Conservation (phyloP, 225 moss, liverwort and hornwort genomes). For the Physcomitrellopsis africana region DNA sequence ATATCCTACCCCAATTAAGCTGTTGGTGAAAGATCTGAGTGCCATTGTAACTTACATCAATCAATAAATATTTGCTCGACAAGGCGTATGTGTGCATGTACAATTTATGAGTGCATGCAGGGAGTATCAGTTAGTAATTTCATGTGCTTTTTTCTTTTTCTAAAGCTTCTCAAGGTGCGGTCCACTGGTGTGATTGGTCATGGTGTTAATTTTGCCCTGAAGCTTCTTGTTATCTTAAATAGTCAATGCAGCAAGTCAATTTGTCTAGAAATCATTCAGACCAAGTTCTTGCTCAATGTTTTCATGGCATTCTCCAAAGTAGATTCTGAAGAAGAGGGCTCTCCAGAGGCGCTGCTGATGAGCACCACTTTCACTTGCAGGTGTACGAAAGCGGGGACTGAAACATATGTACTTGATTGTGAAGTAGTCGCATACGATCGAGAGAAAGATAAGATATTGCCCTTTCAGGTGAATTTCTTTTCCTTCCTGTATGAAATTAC, state of each 20-base stretch:
- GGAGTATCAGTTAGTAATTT: constrained; percentile 15
- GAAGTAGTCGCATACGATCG: constrained; percentile 95
- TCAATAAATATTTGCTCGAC: constrained; percentile 3
- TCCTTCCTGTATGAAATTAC: constrained; percentile 6
- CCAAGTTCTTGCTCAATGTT: constrained; percentile 20
- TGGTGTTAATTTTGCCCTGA: constrained; percentile 11
- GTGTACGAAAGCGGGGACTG: constrained; percentile 60
- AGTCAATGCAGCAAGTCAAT: constrained; percentile 15
- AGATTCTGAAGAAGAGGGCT: constrained; percentile 20
- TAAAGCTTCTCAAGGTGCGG: constrained; percentile 9
- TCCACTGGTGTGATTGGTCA: constrained; percentile 14
- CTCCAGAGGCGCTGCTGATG: constrained; percentile 25
- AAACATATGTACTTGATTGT: constrained; percentile 85
- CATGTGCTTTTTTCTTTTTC: constrained; percentile 14
- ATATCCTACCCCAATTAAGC: constrained; percentile 8
- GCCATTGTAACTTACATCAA: constrained; percentile 15
- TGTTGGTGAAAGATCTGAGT: neutral
- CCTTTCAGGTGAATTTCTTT: constrained; percentile 77
- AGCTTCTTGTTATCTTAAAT: neutral
- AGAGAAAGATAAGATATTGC: constrained; percentile 81
- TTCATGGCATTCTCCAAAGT: constrained; percentile 17
- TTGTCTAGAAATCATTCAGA: neutral
- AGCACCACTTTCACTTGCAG: constrained; percentile 45
- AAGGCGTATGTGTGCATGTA: neutral
- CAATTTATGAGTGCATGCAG: constrained; percentile 10